Evolutionary conservation across 768 basidiomycete species (phyloP).

Genomic region (Tricholoma saponaceum): DNA sequence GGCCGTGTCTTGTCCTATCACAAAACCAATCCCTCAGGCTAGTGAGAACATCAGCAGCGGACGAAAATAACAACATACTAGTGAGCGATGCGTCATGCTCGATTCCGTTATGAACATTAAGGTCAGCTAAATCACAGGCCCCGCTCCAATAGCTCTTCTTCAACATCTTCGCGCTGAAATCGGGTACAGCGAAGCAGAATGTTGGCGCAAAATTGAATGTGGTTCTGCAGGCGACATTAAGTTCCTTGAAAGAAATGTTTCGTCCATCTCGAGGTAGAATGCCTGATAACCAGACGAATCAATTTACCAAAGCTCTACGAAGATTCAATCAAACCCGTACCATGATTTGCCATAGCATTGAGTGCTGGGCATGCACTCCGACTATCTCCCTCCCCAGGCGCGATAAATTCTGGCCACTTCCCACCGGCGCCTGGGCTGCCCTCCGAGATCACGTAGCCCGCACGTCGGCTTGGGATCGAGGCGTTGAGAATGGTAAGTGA

Average conservation of each 20-base stretch:
- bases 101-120: constrained; percentile 70
- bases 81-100: constrained; percentile 63
- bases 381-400: constrained; percentile 58
- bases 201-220: constrained; percentile 66
- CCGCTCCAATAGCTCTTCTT: constrained; percentile 50
- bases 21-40: too few relatives aligned
- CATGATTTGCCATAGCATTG: constrained; percentile 80
- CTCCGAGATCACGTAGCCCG: constrained; percentile 51
- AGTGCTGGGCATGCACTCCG: constrained; percentile 68
- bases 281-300: constrained; percentile 30
- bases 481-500: constrained; percentile 45
- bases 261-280: constrained; percentile 59
- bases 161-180: constrained; percentile 51
- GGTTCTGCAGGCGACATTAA: constrained; percentile 34
- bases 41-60: not conserved
- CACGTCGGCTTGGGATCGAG: constrained; percentile 38
- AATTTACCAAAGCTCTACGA: not conserved
- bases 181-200: constrained; percentile 62
- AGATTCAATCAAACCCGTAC: constrained; percentile 26
- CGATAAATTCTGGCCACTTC: constrained; percentile 60
- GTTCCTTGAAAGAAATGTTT: constrained; percentile 55
- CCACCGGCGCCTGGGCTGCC: constrained; percentile 53
- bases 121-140: constrained; percentile 57
- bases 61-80: constrained; percentile 36
- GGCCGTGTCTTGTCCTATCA: constrained; percentile 42